phyloP scores from a whole-genome alignment of 2,329 filamentous ascomycete genomes.

The Fusarium sambucinum region DNA sequence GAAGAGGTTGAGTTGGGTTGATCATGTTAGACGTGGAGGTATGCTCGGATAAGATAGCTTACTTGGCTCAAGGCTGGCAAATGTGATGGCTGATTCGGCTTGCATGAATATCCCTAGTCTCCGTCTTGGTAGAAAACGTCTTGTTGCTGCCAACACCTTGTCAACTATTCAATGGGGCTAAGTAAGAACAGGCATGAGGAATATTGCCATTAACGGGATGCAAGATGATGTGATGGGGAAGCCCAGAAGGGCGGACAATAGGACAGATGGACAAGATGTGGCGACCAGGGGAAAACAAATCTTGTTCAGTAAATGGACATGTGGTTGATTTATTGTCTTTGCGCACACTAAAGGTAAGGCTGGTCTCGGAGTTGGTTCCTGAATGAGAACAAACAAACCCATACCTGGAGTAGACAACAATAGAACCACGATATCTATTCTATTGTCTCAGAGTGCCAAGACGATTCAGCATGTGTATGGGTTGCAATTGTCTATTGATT shows the following conservation, averaged over 20 bases:
- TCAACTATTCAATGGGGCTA: background rate
- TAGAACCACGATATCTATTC: background rate
- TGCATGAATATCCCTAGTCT: constrained; percentile 13
- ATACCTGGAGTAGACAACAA: constrained; percentile 7
- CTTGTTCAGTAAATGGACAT: background rate
- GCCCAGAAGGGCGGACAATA: background rate
- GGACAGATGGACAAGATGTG: background rate
- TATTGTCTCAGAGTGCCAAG: constrained; percentile 21
- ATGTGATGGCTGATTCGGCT: constrained; percentile 14
- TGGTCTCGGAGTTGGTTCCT: background rate
- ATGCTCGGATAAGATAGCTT: background rate
- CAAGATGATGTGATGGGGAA: background rate
- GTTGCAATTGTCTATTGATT: constrained; percentile 12
- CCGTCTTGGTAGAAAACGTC: background rate
- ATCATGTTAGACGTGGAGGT: constrained; percentile 7
- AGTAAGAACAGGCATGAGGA: background rate
- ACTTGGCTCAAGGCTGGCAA: background rate
- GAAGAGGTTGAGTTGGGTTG: background rate
- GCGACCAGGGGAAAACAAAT: background rate
- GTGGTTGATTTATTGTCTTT: constrained; percentile 12
- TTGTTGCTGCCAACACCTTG: constrained; percentile 4
- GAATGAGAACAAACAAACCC: background rate
- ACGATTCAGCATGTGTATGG: background rate
- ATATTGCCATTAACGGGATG: background rate
- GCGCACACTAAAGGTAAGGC: background rate